Base-by-base conservation (phyloP, 805 yeast species). In the Millerozyma miso region DNA sequence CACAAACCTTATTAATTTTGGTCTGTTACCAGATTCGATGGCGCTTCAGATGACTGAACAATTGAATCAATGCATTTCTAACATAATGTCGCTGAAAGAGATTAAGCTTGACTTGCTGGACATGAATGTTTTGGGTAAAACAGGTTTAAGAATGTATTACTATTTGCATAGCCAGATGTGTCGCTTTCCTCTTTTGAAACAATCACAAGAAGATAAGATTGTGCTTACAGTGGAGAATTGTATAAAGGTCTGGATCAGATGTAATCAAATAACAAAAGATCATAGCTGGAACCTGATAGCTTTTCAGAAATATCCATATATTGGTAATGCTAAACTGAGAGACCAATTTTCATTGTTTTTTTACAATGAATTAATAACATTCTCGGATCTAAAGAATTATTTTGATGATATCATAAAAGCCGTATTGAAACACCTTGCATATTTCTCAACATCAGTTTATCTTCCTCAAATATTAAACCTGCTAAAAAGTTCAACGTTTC, bases 321-420 rank as follows among this genome's bases (percentile, higher is more conserved):
- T 65, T 38, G 76, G 76, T 3, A 69, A 69, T 42, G 41, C 54
- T 0, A 51, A 54, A 19, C 70, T 67, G 67, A 46, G 74, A 45
- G 60, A 60, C 5, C 57, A 59, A 41, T 69, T 63, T 48, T 44
- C 54, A 2, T 44, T 65, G 37, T 60, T 49, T 32, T 53, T 69
- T 19, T 62, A 60, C 43, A 37, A 41, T 13, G 60, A 59, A 34
- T 49, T 64, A 10, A 48, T 64, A 32, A 45, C 52, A 15, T 55
- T 48, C 38, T 51, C 59, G 1, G 43, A 42, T 5, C 40, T 58
- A 14, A 44, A 52, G 3, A 50, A 52, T 3, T 58, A 58, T 36
- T 47, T 42, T 31, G 67, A 62, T 34, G 47, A 45, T 37, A 44
- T 63, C 3, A 42, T 56, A 18, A 45, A 46, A 3, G 48, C 58